These are phyloP conservation scores for Podospora bellae-mahoneyi DNA, from an alignment of 495 filamentous ascomycete genomes.

Conservation along the genomic window DNA sequence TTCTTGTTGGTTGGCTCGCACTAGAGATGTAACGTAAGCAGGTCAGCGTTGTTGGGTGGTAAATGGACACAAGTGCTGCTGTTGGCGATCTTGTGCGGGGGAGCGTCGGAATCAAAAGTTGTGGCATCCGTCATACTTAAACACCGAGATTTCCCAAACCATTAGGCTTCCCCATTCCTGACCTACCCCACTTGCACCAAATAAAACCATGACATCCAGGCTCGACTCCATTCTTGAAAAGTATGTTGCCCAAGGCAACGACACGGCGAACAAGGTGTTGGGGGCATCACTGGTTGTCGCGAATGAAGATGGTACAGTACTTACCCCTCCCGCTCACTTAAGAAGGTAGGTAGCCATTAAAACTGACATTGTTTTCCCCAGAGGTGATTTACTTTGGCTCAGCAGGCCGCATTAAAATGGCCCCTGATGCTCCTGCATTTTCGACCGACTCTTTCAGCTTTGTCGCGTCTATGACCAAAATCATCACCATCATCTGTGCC, in stretches of 20 bases:
- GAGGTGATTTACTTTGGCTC: slow-evolving; percentile 27
- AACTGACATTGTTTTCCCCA: not conserved
- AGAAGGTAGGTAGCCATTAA: slow-evolving; percentile 1
- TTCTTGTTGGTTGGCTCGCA: not conserved
- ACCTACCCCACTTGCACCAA: not conserved
- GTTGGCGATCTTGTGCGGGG: not conserved
- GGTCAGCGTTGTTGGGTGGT: no score
- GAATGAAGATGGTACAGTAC: slow-evolving; percentile 24
- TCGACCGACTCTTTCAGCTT: slow-evolving; percentile 51
- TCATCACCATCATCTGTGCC: slow-evolving; percentile 33
- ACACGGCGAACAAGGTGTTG: slow-evolving; percentile 31
- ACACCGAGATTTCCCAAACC: not conserved
- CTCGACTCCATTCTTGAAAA: slow-evolving; percentile 27
- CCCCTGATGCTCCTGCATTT: slow-evolving; percentile 25
- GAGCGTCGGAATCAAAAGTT: not conserved
- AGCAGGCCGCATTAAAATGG: slow-evolving; percentile 24
- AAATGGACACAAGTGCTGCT: not conserved
- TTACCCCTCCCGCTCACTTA: not conserved
- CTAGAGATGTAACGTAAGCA: not conserved
- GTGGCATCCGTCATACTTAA: not conserved
- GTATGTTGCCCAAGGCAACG: slow-evolving; percentile 17
- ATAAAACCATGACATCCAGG: slow-evolving; percentile 21
- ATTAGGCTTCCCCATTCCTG: not conserved
- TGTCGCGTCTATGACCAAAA: slow-evolving; percentile 37
- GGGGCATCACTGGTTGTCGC: slow-evolving; percentile 33